Conservation (phyloP, 495 filamentous ascomycete species). For the Penicillium nucicola region DNA sequence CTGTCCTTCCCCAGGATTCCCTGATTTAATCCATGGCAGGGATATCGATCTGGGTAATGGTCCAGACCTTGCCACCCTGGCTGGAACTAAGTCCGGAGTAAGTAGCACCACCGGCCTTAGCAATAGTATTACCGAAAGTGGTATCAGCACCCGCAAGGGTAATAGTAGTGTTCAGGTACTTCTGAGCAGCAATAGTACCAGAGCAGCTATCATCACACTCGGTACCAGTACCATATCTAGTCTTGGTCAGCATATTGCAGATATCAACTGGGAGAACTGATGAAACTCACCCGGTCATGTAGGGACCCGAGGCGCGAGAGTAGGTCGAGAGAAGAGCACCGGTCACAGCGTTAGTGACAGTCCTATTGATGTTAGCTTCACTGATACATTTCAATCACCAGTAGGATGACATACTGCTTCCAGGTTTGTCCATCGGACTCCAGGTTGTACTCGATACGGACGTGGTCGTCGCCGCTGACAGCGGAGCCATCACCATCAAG, state of each 20-base stretch:
- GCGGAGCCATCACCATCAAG: constrained; percentile 25
- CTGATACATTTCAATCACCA: neutral
- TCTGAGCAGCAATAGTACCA: constrained; percentile 30
- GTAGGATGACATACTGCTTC: constrained; percentile 23
- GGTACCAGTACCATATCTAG: constrained; percentile 36
- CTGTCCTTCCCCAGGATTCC: neutral
- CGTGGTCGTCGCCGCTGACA: constrained; percentile 28
- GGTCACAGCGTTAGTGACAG: constrained; percentile 31
- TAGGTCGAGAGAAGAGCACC: constrained; percentile 29
- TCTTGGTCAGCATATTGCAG: neutral
- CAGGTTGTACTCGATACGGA: constrained; percentile 34
- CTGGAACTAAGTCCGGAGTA: constrained; percentile 29
- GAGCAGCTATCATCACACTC: constrained; percentile 34
- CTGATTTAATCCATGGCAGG: constrained; percentile 24
- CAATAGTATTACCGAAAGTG: constrained; percentile 34
- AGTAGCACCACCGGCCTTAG: constrained; percentile 21
- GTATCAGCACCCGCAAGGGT: constrained; percentile 30
- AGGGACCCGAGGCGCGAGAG: constrained; percentile 27
- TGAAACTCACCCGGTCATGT: constrained; percentile 31
- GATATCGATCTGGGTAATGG: constrained; percentile 28
- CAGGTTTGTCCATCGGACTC: constrained; percentile 30
- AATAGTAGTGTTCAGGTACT: constrained; percentile 34
- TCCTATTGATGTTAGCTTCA: constrained; percentile 11
- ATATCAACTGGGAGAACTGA: neutral
- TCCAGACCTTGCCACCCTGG: constrained; percentile 34